Conservation (phyloP, 306 rosid species). For the Begonia masoniana region DNA sequence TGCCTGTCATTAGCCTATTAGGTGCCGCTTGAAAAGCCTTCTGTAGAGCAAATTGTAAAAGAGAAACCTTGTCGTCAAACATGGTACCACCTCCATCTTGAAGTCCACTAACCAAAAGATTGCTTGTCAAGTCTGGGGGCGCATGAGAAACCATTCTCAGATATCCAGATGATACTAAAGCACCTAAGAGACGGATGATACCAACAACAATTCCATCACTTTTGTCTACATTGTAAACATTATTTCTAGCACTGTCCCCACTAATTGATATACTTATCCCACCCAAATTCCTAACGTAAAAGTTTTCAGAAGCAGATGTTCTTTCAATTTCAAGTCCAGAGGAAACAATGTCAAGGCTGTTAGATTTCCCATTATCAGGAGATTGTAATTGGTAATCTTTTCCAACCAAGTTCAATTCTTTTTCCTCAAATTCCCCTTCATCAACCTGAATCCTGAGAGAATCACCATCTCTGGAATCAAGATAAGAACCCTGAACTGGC, state of each 20-base stretch:
- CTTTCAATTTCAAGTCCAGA: slow-evolving; percentile 34
- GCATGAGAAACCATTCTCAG: slow-evolving; percentile 42
- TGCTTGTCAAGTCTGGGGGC: slow-evolving; percentile 44
- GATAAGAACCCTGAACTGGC: slow-evolving; percentile 17
- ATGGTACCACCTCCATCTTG: slow-evolving; percentile 70
- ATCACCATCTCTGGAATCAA: slow-evolving; percentile 23
- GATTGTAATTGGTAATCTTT: slow-evolving; percentile 37
- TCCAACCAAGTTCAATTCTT: slow-evolving; percentile 27
- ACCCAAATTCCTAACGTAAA: slow-evolving; percentile 56
- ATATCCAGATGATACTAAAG: slow-evolving; percentile 79
- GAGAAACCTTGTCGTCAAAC: slow-evolving; percentile 92
- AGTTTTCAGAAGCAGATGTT: slow-evolving; percentile 45
- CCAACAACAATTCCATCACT: slow-evolving; percentile 87
- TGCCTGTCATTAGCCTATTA: slow-evolving; percentile 70
- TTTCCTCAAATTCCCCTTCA: slow-evolving; percentile 28
- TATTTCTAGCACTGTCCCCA: slow-evolving; percentile 91
- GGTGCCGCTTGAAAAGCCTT: slow-evolving; percentile 95
- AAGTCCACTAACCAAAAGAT: slow-evolving; percentile 54
- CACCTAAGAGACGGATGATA: slow-evolving; percentile 73
- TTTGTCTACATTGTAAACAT: slow-evolving; percentile 79
- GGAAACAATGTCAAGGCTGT: slow-evolving; percentile 23
- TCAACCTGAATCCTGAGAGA: slow-evolving; percentile 26
- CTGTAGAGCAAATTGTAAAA: slow-evolving; percentile 78
- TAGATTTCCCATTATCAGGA: slow-evolving; percentile 22
- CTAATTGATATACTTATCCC: slow-evolving; percentile 84